Percentiles rank a stretch among this genome's conserved stretches.
Conservation (phyloP, 352 stramenopile species). For the Lagenidium giganteum region DNA sequence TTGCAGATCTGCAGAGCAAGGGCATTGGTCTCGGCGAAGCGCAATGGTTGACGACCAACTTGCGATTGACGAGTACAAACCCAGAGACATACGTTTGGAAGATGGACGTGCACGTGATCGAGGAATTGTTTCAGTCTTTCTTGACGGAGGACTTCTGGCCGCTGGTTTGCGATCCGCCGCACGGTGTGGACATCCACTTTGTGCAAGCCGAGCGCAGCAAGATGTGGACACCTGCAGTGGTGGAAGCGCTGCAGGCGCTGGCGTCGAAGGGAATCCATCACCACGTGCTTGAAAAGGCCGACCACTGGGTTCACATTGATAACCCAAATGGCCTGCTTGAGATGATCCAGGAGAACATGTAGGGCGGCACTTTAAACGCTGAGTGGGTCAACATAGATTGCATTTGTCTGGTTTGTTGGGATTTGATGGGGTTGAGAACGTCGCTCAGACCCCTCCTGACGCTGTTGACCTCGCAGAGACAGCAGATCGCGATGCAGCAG, state of each 20-base stretch:
- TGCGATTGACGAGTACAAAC: conserved; percentile 38
- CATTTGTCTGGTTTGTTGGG: too few relatives aligned
- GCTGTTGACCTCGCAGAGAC: too few relatives aligned
- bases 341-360: conserved; percentile 42
- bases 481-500: too few relatives aligned
- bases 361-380: too few relatives aligned
- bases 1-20: conserved; percentile 53
- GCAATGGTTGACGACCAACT: conserved; percentile 81
- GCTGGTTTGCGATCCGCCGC: conserved; percentile 29
- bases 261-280: conserved; percentile 42
- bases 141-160: conserved; percentile 64
- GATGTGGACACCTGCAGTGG: conserved; percentile 60
- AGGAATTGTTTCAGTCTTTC: conserved; percentile 70
- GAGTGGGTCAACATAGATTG: too few relatives aligned
- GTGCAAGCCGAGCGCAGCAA: conserved; percentile 68
- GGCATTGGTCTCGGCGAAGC: conserved; percentile 59
- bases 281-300: conserved; percentile 64
- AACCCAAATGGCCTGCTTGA: conserved; percentile 68
- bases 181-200: conserved; percentile 63
- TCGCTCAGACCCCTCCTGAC: too few relatives aligned
- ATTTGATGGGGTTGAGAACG: too few relatives aligned
- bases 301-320: conserved; percentile 87
- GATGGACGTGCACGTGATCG: conserved; percentile 71
- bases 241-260: conserved; percentile 39
- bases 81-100: conserved; percentile 77